These are phyloP conservation scores for Ensete glaucum DNA, from an alignment of 176 grass and related monocot genomes.

Conservation along the genomic window DNA sequence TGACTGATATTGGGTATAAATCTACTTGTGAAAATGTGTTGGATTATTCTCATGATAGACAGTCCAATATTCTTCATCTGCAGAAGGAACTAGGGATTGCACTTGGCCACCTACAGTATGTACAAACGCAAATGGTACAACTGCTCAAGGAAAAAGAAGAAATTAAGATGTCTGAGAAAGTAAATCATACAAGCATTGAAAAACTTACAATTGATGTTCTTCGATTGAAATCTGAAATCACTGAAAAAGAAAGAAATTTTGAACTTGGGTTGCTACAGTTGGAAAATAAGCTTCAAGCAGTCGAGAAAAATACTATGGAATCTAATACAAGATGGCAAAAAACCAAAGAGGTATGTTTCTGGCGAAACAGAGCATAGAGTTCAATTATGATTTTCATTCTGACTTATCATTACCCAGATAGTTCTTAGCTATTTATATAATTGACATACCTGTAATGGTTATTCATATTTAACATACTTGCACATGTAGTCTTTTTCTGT, in stretches of 20 bases:
- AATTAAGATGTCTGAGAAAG: constrained; percentile 17
- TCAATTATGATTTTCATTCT: background rate
- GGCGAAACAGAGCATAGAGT: background rate
- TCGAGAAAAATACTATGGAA: constrained; percentile 23
- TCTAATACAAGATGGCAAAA: constrained; percentile 42
- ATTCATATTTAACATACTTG: background rate
- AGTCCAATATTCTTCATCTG: constrained; percentile 21
- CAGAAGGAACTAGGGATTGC: constrained; percentile 40
- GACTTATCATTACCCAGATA: background rate
- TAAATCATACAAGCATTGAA: constrained; percentile 29
- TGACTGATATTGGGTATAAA: background rate
- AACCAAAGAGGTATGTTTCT: constrained; percentile 62
- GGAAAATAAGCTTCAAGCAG: constrained; percentile 38
- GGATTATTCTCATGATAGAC: background rate
- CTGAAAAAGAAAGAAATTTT: constrained; percentile 41
- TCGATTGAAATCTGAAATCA: constrained; percentile 42
- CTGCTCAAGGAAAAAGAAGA: constrained; percentile 44
- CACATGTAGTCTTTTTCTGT: too few relatives aligned
- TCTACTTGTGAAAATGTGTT: background rate
- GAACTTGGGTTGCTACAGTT: constrained; percentile 39
- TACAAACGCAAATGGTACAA: constrained; percentile 35
- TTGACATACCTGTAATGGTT: background rate
- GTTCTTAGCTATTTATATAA: background rate
- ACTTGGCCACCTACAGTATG: constrained; percentile 37
- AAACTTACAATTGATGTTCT: constrained; percentile 40